Percentiles rank a stretch among this genome's conserved stretches.
These are phyloP conservation scores for Xylariaceae sp. DNA, from an alignment of 2,329 filamentous ascomycete genomes.

Conservation along the genomic window DNA sequence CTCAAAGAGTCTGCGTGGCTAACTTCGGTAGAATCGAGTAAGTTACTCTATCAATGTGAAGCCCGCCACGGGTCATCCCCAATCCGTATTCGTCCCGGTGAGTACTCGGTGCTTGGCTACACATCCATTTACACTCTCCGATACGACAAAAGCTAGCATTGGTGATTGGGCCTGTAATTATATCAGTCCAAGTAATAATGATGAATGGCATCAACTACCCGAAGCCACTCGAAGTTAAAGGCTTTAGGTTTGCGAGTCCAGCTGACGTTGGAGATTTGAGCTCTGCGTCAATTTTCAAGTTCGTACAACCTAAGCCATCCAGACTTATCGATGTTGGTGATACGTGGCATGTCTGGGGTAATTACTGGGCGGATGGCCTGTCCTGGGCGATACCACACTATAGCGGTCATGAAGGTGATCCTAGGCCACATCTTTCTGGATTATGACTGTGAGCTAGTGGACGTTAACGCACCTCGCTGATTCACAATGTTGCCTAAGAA, in stretches of 20 bases:
- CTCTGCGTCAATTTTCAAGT: not conserved
- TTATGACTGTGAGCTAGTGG: slow-evolving; percentile 21
- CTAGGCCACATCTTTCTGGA: slow-evolving; percentile 22
- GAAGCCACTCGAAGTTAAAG: slow-evolving; percentile 3
- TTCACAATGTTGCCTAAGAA: too few relatives aligned
- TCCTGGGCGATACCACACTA: slow-evolving; percentile 23
- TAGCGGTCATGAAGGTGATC: slow-evolving; percentile 26
- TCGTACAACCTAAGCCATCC: slow-evolving; percentile 17
- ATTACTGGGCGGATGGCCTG: slow-evolving; percentile 26
- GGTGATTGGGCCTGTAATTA: slow-evolving; percentile 26
- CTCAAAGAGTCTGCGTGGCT: slow-evolving; percentile 36
- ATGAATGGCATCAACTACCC: not conserved
- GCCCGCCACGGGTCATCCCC: too few relatives aligned
- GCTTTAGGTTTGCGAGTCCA: slow-evolving; percentile 19
- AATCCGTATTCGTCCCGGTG: slow-evolving; percentile 9
- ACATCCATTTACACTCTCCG: slow-evolving; percentile 15
- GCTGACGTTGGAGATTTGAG: not conserved
- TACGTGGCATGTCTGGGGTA: slow-evolving; percentile 23
- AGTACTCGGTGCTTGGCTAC: slow-evolving; percentile 16
- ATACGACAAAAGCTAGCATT: slow-evolving; percentile 14
- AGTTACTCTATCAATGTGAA: too few relatives aligned
- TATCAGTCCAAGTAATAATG: slow-evolving; percentile 18
- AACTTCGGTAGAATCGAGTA: slow-evolving; percentile 32
- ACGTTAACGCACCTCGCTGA: slow-evolving; percentile 2
- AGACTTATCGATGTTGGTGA: slow-evolving; percentile 12